Conservation (phyloP, 169 alveolate species). For the Babesia gibsoni region DNA sequence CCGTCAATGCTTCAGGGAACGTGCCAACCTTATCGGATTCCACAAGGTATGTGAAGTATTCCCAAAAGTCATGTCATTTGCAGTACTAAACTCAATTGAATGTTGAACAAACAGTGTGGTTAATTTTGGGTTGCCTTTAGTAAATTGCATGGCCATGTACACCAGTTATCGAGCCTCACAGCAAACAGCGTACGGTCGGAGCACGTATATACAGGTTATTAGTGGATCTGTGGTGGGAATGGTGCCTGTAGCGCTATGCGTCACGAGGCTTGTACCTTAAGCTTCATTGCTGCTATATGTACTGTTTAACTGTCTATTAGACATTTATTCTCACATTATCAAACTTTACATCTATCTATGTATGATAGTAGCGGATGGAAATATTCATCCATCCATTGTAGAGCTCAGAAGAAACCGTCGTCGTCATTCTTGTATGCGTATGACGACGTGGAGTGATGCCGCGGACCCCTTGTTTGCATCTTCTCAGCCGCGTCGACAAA, state of each 20-base stretch:
- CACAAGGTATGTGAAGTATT: conserved; percentile 38
- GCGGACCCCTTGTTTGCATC: neutral
- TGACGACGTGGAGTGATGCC: neutral
- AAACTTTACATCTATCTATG: no score
- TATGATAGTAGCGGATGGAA: neutral
- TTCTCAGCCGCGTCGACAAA: conserved; percentile 23
- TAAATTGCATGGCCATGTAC: no score
- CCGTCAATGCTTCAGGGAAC: conserved; percentile 99
- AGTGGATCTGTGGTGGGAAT: no score
- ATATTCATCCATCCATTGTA: neutral
- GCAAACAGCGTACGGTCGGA: no score
- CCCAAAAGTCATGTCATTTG: neutral
- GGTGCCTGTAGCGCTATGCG: no score
- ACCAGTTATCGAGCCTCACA: no score
- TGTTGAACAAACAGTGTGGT: neutral
- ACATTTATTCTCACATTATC: no score
- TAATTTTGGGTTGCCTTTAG: conserved; percentile 4
- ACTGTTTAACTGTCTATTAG: no score
- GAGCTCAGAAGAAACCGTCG: conserved; percentile 15
- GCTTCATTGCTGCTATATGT: no score
- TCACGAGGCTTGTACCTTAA: no score
- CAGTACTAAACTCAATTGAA: conserved; percentile 8
- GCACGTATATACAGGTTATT: no score
- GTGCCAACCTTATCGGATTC: conserved; percentile 95
- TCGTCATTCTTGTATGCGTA: conserved; percentile 11